phyloP scores from a whole-genome alignment of 306 rosid genomes.

The Inga oerstediana region DNA sequence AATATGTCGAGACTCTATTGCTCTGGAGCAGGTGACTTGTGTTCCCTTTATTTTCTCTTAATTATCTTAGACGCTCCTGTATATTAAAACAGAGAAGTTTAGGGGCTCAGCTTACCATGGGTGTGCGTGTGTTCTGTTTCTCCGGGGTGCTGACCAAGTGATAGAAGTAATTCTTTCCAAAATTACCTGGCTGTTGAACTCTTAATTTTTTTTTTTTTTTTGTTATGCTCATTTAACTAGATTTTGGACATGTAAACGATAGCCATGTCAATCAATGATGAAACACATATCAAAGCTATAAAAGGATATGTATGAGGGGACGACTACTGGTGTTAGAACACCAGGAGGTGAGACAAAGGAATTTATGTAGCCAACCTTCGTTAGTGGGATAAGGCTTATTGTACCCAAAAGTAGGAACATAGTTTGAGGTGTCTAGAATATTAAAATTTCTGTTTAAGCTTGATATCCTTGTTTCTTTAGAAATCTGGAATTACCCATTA shows the following conservation, averaged over 20 bases:
- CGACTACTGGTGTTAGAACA: neutral
- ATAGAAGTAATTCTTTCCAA: neutral
- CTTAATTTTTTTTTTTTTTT: neutral
- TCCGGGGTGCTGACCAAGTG: neutral
- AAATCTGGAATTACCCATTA: neutral
- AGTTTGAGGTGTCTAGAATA: neutral
- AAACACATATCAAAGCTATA: neutral
- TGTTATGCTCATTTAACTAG: neutral
- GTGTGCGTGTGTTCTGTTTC: neutral
- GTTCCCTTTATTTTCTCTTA: slow-evolving; percentile 9
- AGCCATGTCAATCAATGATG: neutral
- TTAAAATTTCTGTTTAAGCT: neutral
- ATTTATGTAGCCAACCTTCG: neutral
- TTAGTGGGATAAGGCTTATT: neutral
- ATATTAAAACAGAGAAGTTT: neutral
- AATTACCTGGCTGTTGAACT: neutral
- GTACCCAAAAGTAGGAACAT: neutral
- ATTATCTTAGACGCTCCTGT: neutral
- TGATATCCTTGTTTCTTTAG: neutral
- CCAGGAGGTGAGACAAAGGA: neutral
- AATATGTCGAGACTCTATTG: slow-evolving; percentile 94
- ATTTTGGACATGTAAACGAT: neutral
- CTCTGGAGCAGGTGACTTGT: slow-evolving; percentile 85
- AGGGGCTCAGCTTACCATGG: neutral
- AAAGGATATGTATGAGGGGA: neutral